Evolutionary conservation across 805 yeast species (phyloP), one percentile per base, ranked within the genome.

Genomic region (Hanseniaspora meyeri): DNA sequence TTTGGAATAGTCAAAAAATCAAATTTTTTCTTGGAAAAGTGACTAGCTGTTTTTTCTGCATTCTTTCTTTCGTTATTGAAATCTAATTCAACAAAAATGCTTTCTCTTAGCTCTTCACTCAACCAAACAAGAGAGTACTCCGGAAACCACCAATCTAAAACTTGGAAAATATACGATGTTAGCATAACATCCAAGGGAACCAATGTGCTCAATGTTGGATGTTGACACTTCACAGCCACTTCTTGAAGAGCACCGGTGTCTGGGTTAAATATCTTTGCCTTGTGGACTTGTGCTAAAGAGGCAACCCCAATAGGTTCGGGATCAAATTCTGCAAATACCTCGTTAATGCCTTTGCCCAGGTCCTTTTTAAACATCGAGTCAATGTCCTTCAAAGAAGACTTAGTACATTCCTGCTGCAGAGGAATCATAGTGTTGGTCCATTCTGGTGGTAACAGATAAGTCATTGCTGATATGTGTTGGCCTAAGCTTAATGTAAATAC

Each of bases 391-490:
- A 80, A 62, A 0, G 89, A 77, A 0, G 95, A 84, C 61, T 76
- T 73, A 0, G 98, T 97, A 66, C 97, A 91, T 65, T 79, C 78
- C 63, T 90, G 95, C 65, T 91, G 97, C 53, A 93, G 72, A 1
- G 96, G 95, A 37, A 83, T 75, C 96, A 93, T 93, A 0, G 97
- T 83, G 16, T 81, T 80, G 0, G 97, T 91, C 99, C 99, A 93
- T 69, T 93, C 96, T 4, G 72, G 73, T 0, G 99, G 98, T 51
- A 93, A 72, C 36, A 93, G 72, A 68, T 93, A 93, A 0, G 96
- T 87, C 78, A 93, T 76, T 0, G 97, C 97, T 43, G 90, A 79
- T 12, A 93, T 73, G 66, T 93, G 98, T 67, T 93, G 98, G 12
- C 99, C 98, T 46, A 93, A 72, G 57, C 68, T 93, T 93, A 68